A percentile compares a stretch with the other conserved stretches of the same genome.
phyloP scores from a whole-genome alignment of 2,329 filamentous ascomycete genomes.

The Dactylellina parvicollis region DNA sequence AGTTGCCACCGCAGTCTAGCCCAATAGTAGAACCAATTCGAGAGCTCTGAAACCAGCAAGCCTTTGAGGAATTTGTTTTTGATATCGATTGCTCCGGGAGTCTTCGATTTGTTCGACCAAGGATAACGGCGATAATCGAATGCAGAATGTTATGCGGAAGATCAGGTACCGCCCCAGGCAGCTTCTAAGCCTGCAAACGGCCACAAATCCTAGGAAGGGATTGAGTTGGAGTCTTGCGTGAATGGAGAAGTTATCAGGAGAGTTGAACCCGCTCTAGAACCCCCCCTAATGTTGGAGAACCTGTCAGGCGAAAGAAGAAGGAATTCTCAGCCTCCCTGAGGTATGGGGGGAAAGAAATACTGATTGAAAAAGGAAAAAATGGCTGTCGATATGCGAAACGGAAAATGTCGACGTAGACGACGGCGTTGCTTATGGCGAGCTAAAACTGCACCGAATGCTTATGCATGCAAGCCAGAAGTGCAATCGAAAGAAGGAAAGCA shows the following conservation, averaged over 20 bases:
- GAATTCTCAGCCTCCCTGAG: conserved; percentile 15
- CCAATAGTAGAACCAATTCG: conserved; percentile 5
- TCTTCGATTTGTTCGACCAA: conserved; percentile 13
- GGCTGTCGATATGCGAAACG: conserved; percentile 14
- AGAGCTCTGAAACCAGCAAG: conserved; percentile 8
- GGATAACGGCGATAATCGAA: conserved; percentile 49
- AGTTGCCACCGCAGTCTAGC: conserved; percentile 13
- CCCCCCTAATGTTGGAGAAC: neutral
- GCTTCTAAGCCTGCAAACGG: conserved; percentile 32
- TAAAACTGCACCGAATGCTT: conserved; percentile 30
- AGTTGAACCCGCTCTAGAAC: conserved; percentile 43
- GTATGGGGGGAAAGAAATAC: conserved; percentile 5
- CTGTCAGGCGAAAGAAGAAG: conserved; percentile 13
- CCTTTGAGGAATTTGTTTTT: conserved; percentile 2
- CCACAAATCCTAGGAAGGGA: conserved; percentile 23
- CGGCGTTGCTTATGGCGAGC: conserved; percentile 20
- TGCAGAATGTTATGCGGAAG: conserved; percentile 44
- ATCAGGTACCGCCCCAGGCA: conserved; percentile 43
- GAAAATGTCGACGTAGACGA: conserved; percentile 6
- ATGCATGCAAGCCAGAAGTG: conserved; percentile 47
- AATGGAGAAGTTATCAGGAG: conserved; percentile 49
- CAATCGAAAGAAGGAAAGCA: conserved; percentile 20
- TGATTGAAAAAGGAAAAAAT: conserved; percentile 1
- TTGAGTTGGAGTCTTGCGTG: conserved; percentile 28
- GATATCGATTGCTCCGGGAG: conserved; percentile 12